phyloP scores from a whole-genome alignment of 2,329 filamentous ascomycete species.

The Hypoxylon sp. region DNA sequence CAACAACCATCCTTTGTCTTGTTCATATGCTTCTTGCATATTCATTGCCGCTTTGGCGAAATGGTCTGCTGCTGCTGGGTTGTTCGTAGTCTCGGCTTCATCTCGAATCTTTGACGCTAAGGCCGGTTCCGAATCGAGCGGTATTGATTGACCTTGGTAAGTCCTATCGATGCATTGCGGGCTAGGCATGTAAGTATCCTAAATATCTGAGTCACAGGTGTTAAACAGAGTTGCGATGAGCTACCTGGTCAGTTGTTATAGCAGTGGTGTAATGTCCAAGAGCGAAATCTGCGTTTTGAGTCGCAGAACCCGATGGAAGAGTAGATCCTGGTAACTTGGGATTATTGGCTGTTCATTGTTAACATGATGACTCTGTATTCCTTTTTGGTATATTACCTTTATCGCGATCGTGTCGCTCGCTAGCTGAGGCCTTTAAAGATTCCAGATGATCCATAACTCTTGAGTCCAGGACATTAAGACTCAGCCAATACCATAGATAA shows the following conservation, averaged over 20 bases:
- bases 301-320: neutral
- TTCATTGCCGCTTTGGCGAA: neutral
- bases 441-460: neutral
- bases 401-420: neutral
- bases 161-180: neutral
- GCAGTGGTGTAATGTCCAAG: neutral
- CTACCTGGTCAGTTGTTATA: neutral
- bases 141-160: neutral
- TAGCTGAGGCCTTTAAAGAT: neutral
- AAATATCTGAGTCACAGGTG: neutral
- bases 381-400: neutral
- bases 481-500: too few species aligned
- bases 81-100: neutral
- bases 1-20: neutral
- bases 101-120: neutral
- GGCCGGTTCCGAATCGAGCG: neutral
- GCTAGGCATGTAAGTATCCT: neutral
- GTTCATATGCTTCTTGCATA: neutral
- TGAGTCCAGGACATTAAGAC: too few species aligned
- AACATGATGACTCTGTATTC: neutral
- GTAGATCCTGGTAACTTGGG: neutral
- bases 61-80: neutral
- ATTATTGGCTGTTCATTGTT: neutral
- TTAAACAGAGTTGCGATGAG: neutral
- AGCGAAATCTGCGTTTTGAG: neutral